These are phyloP conservation scores for Veloporphyrellus conicus DNA, from an alignment of 1,284 basidiomycete genomes.

Conservation along the genomic window DNA sequence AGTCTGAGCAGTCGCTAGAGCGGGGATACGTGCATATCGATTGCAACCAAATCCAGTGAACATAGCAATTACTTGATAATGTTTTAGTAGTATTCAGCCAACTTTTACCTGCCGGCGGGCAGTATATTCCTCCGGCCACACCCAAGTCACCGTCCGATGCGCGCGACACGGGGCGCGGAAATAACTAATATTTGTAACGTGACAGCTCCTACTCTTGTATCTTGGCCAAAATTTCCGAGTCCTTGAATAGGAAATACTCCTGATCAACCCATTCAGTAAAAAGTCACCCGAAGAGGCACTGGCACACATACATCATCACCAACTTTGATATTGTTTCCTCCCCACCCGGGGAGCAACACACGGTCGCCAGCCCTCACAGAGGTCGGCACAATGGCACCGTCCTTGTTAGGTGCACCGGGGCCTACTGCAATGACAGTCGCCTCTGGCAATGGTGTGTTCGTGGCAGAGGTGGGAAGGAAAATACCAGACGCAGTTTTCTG, in stretches of 20 bases:
- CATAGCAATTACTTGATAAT: slow-evolving; percentile 20
- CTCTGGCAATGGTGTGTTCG: slow-evolving; percentile 83
- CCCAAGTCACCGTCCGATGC: background rate
- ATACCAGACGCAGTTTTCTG: slow-evolving; percentile 94
- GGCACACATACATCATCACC: slow-evolving; percentile 81
- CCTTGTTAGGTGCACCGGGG: slow-evolving; percentile 86
- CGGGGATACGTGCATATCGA: slow-evolving; percentile 25
- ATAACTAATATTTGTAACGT: background rate
- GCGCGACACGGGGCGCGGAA: background rate
- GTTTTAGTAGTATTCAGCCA: slow-evolving; percentile 11
- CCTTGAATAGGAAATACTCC: slow-evolving; percentile 96
- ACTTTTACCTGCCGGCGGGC: slow-evolving; percentile 7
- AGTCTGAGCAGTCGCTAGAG: slow-evolving; percentile 16
- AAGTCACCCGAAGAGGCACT: background rate
- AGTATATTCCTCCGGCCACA: background rate
- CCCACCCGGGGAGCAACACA: slow-evolving; percentile 93
- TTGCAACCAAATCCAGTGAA: slow-evolving; percentile 18
- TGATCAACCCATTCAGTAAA: slow-evolving; percentile 6
- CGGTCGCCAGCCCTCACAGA: slow-evolving; percentile 86
- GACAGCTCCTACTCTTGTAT: slow-evolving; percentile 77
- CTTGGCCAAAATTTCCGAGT: slow-evolving; percentile 94
- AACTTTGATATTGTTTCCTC: slow-evolving; percentile 93
- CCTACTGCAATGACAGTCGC: slow-evolving; percentile 95
- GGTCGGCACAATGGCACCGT: slow-evolving; percentile 76
- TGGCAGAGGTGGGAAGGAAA: slow-evolving; percentile 88